Evolutionary conservation across 1,284 basidiomycete species (phyloP).

Genomic region (Pyrrhoderma lamaoense): DNA sequence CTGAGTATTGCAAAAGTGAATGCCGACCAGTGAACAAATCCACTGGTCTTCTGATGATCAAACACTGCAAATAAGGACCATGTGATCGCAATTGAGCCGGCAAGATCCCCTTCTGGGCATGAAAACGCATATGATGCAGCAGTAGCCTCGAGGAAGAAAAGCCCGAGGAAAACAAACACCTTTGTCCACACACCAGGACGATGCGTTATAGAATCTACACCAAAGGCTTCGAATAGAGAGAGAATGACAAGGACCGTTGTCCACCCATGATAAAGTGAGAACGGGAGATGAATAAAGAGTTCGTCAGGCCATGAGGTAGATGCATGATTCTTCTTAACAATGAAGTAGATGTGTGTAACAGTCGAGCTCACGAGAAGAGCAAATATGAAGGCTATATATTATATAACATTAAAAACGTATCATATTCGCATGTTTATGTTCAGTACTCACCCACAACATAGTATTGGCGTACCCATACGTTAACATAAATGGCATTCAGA

Average conservation of each 20-base stretch:
- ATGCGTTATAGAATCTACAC: conserved; percentile 61
- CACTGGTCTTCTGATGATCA: conserved; percentile 53
- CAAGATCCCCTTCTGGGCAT: conserved; percentile 83
- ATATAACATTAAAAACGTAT: background rate
- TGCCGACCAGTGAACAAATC: conserved; percentile 86
- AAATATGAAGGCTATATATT: conserved; percentile 64
- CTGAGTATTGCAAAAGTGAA: conserved; percentile 83
- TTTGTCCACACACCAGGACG: conserved; percentile 85
- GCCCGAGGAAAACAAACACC: conserved; percentile 85
- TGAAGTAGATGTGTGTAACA: conserved; percentile 88
- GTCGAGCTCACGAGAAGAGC: conserved; percentile 78
- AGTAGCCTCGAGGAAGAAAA: conserved; percentile 93
- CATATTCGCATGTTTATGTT: too few relatives aligned
- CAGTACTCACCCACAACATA: conserved; percentile 59
- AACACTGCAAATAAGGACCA: conserved; percentile 84
- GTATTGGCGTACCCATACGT: conserved; percentile 64
- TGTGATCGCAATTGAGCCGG: conserved; percentile 78
- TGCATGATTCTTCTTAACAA: conserved; percentile 79
- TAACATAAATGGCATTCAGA: conserved; percentile 82
- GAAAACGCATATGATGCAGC: conserved; percentile 89
- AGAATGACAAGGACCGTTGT: conserved; percentile 87
- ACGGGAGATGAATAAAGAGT: conserved; percentile 77
- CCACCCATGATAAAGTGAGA: conserved; percentile 94
- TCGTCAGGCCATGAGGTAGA: conserved; percentile 65
- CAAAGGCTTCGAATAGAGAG: conserved; percentile 88